Conservation (phyloP, 1,139 yeast genomes). For the Sugiyamaella neomexicana region DNA sequence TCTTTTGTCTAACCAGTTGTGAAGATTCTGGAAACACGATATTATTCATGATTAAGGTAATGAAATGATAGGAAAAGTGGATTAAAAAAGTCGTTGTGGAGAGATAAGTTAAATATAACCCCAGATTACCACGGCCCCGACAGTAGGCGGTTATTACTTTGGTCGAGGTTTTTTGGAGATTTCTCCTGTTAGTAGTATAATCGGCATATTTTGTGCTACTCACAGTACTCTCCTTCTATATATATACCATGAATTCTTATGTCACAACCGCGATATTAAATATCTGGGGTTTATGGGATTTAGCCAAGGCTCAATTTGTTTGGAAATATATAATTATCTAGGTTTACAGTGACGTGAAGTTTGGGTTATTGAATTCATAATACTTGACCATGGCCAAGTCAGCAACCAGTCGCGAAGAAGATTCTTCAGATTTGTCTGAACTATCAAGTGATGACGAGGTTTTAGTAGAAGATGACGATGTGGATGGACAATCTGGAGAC, state of each 20-base stretch:
- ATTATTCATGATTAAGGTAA: conserved; percentile 11
- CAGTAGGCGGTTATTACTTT: not conserved
- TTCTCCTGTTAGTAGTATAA: not conserved
- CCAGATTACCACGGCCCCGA: conserved; percentile 11
- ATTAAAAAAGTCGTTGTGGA: not conserved
- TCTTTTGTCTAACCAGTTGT: conserved; percentile 23
- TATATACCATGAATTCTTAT: too few species aligned
- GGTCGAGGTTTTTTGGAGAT: not conserved
- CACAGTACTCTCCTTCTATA: too few species aligned
- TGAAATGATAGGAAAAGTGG: not conserved
- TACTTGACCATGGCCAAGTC: conserved; percentile 6
- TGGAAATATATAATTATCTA: too few species aligned
- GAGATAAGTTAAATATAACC: not conserved
- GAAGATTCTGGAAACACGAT: conserved; percentile 32
- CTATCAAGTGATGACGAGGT: conserved; percentile 22
- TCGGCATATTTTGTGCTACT: not conserved
- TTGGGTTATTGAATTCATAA: not conserved
- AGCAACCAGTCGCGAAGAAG: conserved; percentile 19
- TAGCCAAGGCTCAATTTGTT: too few species aligned
- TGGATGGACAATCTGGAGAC: conserved; percentile 25
- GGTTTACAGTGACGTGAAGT: too few species aligned
- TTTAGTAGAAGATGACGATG: conserved; percentile 20
- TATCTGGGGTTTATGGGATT: not conserved
- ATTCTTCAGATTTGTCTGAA: conserved; percentile 31
- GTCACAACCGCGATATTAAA: not conserved